Evolutionary conservation across 2,329 filamentous ascomycete genomes (phyloP).

Genomic region (Ambrosiella cleistominuta): DNA sequence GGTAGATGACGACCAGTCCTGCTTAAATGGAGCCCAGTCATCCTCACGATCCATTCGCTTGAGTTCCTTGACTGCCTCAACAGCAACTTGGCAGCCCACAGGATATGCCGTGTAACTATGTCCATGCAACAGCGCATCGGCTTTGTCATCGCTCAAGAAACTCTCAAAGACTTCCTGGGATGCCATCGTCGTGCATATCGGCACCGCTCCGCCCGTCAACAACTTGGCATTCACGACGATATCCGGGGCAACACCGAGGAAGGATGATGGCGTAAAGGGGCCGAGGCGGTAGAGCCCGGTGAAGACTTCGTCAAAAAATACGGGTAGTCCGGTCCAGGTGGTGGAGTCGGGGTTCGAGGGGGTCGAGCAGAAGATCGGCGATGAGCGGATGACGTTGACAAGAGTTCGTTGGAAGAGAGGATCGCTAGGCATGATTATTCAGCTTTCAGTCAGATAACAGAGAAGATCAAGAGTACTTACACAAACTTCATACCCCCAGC

Average conservation of each 20-base stretch:
- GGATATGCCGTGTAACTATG: conserved; percentile 80
- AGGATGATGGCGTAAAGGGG: conserved; percentile 49
- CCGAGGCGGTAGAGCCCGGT: conserved; percentile 72
- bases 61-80: conserved; percentile 47
- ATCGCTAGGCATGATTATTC: conserved; percentile 33
- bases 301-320: conserved; percentile 78
- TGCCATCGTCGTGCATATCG: conserved; percentile 58
- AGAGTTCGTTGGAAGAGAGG: conserved; percentile 64
- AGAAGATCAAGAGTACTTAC: conserved; percentile 26
- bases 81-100: conserved; percentile 61
- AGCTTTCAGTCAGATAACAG: conserved; percentile 6
- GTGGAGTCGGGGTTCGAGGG: conserved; percentile 15
- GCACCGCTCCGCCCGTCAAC: conserved; percentile 62
- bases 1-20: conserved; percentile 23
- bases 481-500: conserved; percentile 72
- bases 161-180: conserved; percentile 55
- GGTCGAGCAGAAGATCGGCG: conserved; percentile 35
- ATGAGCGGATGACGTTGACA: conserved; percentile 45
- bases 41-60: conserved; percentile 35
- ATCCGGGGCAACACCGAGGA: conserved; percentile 51
- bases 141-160: conserved; percentile 56
- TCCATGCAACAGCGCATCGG: conserved; percentile 62
- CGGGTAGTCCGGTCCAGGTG: conserved; percentile 55
- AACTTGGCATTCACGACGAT: conserved; percentile 71
- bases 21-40: conserved; percentile 38